Evolutionary conservation across 1,284 basidiomycete species (phyloP).

Genomic region (Tilletia walkeri): DNA sequence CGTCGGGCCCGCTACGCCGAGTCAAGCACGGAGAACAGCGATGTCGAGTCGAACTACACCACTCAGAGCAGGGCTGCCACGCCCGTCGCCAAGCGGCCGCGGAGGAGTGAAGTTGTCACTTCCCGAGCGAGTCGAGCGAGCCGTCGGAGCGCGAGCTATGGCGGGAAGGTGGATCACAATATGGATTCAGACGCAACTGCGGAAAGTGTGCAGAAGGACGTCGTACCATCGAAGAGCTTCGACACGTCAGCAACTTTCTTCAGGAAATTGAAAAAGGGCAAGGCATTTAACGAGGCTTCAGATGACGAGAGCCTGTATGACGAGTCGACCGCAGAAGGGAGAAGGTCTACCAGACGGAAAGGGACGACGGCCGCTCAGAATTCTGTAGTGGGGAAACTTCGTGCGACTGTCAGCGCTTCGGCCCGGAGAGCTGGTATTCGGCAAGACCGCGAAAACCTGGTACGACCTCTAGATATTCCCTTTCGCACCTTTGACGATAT

Average conservation of each 20-base stretch:
- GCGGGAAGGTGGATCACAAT: background rate
- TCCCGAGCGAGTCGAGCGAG: background rate
- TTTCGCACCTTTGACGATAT: constrained; percentile 6
- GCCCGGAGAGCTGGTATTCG: background rate
- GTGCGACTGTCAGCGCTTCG: constrained; percentile 1
- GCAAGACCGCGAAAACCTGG: background rate
- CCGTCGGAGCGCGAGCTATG: background rate
- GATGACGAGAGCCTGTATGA: too few species aligned
- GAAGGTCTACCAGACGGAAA: too few species aligned
- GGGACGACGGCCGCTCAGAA: too few species aligned
- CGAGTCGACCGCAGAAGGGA: too few species aligned
- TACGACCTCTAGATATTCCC: background rate
- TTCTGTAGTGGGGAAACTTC: background rate
- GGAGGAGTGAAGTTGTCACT: background rate
- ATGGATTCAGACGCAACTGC: too few species aligned
- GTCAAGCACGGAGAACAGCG: constrained; percentile 6
- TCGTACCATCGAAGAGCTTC: too few species aligned
- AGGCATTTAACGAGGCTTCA: too few species aligned
- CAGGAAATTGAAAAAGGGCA: too few species aligned
- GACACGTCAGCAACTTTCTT: too few species aligned
- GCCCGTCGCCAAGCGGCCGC: background rate
- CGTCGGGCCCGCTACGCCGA: background rate
- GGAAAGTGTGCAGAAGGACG: too few species aligned
- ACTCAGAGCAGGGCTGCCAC: background rate
- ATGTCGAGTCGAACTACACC: background rate